A percentile compares a stretch with the other conserved stretches of the same genome.
Evolutionary conservation across 805 yeast genomes (phyloP).

Genomic region (Diddensiella caesifluorescens): DNA sequence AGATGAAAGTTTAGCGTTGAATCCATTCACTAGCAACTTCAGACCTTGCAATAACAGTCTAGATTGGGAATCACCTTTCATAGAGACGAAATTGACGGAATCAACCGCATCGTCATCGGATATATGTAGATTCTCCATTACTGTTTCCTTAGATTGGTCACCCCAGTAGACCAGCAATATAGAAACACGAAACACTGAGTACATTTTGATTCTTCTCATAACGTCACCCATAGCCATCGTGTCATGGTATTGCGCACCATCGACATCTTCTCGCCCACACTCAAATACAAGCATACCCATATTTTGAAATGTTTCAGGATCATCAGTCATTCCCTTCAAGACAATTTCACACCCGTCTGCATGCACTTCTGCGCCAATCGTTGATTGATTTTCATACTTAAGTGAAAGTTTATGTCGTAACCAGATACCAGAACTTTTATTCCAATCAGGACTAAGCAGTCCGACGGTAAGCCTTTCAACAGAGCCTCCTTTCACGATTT

Average conservation of each 20-base stretch:
- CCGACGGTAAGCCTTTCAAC: constrained; percentile 34
- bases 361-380: too few species aligned
- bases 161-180: constrained; percentile 41
- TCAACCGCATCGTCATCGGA: not conserved
- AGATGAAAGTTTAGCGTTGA: constrained; percentile 5
- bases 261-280: constrained; percentile 38
- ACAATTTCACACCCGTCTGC: too few species aligned
- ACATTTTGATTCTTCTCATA: constrained; percentile 33
- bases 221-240: constrained; percentile 35
- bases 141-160: not conserved
- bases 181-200: constrained; percentile 37
- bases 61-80: constrained; percentile 2
- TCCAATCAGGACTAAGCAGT: constrained; percentile 48
- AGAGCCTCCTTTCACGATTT: constrained; percentile 28
- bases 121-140: not conserved
- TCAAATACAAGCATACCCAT: constrained; percentile 46
- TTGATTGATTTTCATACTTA: too few species aligned
- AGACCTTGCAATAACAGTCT: not conserved
- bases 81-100: not conserved
- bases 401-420: constrained; percentile 41
- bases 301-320: constrained; percentile 36
- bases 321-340: constrained; percentile 42
- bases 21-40: not conserved
- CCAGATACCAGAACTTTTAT: constrained; percentile 43
- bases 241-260: constrained; percentile 32